phyloP scores from a whole-genome alignment of 2,329 filamentous ascomycete genomes.

The Sclerotiophoma versabilis region DNA sequence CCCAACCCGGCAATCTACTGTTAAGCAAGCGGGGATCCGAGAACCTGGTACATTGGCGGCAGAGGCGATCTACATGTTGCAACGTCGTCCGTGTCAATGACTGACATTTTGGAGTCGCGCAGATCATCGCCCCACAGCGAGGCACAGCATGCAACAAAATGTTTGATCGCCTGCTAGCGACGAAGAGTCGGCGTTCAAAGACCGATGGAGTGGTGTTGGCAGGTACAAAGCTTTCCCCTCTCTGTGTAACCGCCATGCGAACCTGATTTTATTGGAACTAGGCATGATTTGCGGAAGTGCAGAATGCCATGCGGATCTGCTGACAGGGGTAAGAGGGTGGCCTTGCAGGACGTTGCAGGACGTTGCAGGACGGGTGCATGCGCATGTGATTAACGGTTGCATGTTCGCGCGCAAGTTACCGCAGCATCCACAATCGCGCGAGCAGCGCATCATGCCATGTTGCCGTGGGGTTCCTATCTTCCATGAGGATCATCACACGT shows the following conservation, averaged over 20 bases:
- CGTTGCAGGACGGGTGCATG: conserved; percentile 23
- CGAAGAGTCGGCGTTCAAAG: background rate
- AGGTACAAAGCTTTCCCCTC: conserved; percentile 1
- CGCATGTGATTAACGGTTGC: conserved; percentile 34
- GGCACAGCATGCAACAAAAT: conserved; percentile 4
- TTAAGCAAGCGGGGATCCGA: conserved; percentile 15
- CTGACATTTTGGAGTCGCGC: conserved; percentile 4
- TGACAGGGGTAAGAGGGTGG: conserved; percentile 22
- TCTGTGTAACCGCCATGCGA: conserved; percentile 11
- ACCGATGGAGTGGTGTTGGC: too few relatives aligned
- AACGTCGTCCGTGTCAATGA: conserved; percentile 14
- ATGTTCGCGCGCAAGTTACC: conserved; percentile 18
- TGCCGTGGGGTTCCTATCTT: conserved; percentile 17
- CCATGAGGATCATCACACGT: conserved; percentile 13
- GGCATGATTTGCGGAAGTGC: conserved; percentile 32
- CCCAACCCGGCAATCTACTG: conserved; percentile 3
- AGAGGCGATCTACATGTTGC: conserved; percentile 15
- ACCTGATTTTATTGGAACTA: too few relatives aligned
- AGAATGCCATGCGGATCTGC: conserved; percentile 31
- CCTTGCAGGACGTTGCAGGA: conserved; percentile 17
- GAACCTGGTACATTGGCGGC: conserved; percentile 18
- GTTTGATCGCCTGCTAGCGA: conserved; percentile 8
- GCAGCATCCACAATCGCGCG: conserved; percentile 23
- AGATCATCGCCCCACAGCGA: conserved; percentile 1
- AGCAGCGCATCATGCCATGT: conserved; percentile 16